A percentile compares a stretch with the other conserved stretches of the same genome.
These are phyloP conservation scores for Penicillium corylophilum DNA, from an alignment of 2,329 filamentous ascomycete species.

Conservation along the genomic window DNA sequence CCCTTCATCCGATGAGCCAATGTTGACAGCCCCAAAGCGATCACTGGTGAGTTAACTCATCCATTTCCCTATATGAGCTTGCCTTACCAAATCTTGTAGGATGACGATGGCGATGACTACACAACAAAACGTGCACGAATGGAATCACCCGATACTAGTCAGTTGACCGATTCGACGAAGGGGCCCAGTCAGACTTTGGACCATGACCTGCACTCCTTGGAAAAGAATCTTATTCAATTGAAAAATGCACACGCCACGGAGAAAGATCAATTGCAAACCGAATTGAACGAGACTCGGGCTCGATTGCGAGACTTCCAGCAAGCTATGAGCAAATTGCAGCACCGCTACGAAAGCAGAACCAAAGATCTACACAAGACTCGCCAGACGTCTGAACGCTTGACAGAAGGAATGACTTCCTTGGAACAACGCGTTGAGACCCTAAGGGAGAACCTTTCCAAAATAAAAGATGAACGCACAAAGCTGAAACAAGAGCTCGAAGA, in stretches of 20 bases:
- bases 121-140: slow-evolving; percentile 41
- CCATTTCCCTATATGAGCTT: neutral
- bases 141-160: slow-evolving; percentile 36
- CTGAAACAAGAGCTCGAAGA: slow-evolving; percentile 41
- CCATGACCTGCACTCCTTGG: slow-evolving; percentile 27
- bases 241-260: slow-evolving; percentile 33
- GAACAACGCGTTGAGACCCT: slow-evolving; percentile 37
- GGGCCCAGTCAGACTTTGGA: slow-evolving; percentile 32
- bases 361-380: slow-evolving; percentile 39
- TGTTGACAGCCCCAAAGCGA: slow-evolving; percentile 29
- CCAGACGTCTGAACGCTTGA: slow-evolving; percentile 36
- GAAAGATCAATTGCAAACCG: slow-evolving; percentile 29
- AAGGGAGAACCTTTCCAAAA: slow-evolving; percentile 37
- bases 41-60: slow-evolving; percentile 27
- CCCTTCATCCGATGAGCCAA: slow-evolving; percentile 18
- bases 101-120: slow-evolving; percentile 30
- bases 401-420: slow-evolving; percentile 27
- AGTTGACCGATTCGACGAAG: slow-evolving; percentile 37
- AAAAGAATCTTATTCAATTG: slow-evolving; percentile 32
- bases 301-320: slow-evolving; percentile 35
- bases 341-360: slow-evolving; percentile 46
- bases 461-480: slow-evolving; percentile 43
- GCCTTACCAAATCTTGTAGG: slow-evolving; percentile 27
- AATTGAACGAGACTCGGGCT: slow-evolving; percentile 25
- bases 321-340: slow-evolving; percentile 38